Percentiles rank a stretch among this genome's conserved stretches.
phyloP scores from a whole-genome alignment of 305 asterid species.

The Stenogyne calaminthoides region DNA sequence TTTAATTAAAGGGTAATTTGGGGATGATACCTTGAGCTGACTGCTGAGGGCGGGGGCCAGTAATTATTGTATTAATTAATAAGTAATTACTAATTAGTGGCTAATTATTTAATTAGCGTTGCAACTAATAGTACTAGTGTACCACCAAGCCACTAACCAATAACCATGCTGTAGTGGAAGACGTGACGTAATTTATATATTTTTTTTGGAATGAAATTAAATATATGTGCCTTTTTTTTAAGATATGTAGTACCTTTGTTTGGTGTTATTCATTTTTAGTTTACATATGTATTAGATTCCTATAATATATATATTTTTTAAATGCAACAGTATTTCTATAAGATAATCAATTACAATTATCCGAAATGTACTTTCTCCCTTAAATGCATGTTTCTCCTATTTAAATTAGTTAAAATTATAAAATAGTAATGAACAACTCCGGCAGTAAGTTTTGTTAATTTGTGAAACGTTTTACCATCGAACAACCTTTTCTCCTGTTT shows the following conservation, averaged over 20 bases:
- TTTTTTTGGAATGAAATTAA: neutral
- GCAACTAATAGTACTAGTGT: neutral
- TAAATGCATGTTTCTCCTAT: too few species aligned
- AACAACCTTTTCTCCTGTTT: too few species aligned
- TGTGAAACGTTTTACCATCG: too few species aligned
- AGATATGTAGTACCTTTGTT: neutral
- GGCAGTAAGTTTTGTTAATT: too few species aligned
- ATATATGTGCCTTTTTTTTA: neutral
- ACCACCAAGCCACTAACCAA: neutral
- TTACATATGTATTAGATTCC: neutral
- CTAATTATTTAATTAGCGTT: neutral
- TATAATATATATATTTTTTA: too few species aligned
- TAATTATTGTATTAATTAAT: too few species aligned
- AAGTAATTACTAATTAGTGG: neutral
- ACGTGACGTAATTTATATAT: neutral
- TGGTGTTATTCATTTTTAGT: neutral
- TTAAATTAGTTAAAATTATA: too few species aligned
- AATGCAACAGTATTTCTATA: too few species aligned
- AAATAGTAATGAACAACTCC: too few species aligned
- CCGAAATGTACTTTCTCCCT: neutral
- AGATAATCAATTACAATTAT: too few species aligned
- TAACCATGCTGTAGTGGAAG: conserved; percentile 13
- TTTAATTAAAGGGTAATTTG: conserved; percentile 1
- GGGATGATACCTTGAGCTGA: neutral
- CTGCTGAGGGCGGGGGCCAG: too few species aligned